Base-by-base conservation (phyloP, 2,329 filamentous ascomycete species). In the Scolecobasidium constrictum region DNA sequence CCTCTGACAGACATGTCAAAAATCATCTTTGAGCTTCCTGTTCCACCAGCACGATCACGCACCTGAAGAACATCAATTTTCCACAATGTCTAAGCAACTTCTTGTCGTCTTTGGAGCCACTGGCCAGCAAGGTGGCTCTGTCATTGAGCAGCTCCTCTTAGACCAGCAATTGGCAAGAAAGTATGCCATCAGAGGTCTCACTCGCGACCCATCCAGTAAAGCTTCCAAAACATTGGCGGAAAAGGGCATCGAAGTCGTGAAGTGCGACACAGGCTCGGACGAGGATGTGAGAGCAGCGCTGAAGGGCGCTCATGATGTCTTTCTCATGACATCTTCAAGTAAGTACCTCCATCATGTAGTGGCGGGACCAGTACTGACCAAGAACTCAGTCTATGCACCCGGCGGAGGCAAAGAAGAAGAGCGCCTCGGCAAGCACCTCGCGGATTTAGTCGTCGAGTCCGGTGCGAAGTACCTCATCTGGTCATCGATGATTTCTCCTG, bases 151-250 rank as follows among this genome's bases (percentile, higher is more conserved):
- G 19, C 57, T 75, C 9, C 60, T 73, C 7, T 58, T 59, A 26
- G 63, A 73, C 48, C 50, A 64, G 1, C 51, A 53, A 3, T 61
- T 75, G 15, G 68, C 66, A 2, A 50, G 62, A 34, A 50, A 65
- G 42, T 75, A 64, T 57, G 65, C 58, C 37, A 60, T 75, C 44
- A 67, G 72, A 6, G 71, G 62, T 28, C 62, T 75, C 38, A 72
- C 67, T 11, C 67, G 71, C n/a, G 63, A 73, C 49, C 44, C 55
- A 42, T 45, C 44, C n/a, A 38, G 22, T 11, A 17, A 40, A 5
- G 20, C 16, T 7, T 5, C 28, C 2, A 7, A 43, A 38, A 40
- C 28, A 9, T 23, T 46, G 28, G 33, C 11, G 4, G 37, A 45
- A 15, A 22, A 33, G 22, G 43, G 43, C 19, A 40, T 38, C 16